Conservation (phyloP, 1,139 yeast species). For the Saccharomyces uvarum region DNA sequence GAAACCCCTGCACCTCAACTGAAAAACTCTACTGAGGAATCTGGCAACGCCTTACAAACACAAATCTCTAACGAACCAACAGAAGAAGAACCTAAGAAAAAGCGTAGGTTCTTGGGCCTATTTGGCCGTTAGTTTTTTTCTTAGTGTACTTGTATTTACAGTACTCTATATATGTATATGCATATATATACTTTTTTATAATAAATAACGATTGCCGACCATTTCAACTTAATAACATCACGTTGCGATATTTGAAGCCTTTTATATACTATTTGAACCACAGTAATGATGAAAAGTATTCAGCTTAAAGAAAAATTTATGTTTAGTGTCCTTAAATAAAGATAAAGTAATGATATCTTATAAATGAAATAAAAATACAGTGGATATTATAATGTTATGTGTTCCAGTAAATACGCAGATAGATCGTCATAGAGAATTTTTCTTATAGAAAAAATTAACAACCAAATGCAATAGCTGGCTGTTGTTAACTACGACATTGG, state of each 20-base stretch:
- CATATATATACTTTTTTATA: not conserved
- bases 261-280: no score
- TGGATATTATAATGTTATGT: no score
- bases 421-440: not conserved
- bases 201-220: not conserved
- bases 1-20: slow-evolving; percentile 1
- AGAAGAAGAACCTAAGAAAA: slow-evolving; percentile 27
- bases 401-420: no score
- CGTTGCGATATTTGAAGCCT: not conserved
- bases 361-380: not conserved
- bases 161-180: not conserved
- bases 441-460: slow-evolving; percentile 17
- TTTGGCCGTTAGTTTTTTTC: slow-evolving; percentile 35
- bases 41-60: not conserved
- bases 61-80: slow-evolving; percentile 4
- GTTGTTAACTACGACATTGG: slow-evolving; percentile 20
- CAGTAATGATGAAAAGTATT: no score
- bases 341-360: no score
- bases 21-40: slow-evolving; percentile 1
- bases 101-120: slow-evolving; percentile 43
- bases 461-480: slow-evolving; percentile 20
- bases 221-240: not conserved
- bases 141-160: not conserved
- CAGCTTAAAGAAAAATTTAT: no score
- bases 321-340: no score